Evolutionary conservation across 345 rosid species (phyloP), one percentile per base, ranked within the genome.

Genomic region (Acer campestre): DNA sequence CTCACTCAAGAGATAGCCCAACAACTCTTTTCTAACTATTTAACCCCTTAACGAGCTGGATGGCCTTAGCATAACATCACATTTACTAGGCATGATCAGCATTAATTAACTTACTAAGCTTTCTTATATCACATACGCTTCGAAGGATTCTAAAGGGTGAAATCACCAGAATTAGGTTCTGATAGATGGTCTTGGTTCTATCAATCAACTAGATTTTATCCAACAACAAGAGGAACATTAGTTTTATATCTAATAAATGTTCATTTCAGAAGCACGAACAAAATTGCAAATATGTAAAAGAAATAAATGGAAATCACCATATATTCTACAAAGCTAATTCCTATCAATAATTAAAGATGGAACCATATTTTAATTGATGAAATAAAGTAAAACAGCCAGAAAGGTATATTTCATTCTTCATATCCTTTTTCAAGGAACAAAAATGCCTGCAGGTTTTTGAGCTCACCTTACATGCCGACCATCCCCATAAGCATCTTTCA

Each of bases 401-500:
- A 63, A 16, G 29, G 7, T 16, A 74, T 16, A 12, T 3, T 42
- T 20, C 11, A 23, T 22, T 40, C 27, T 25, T 23, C 42, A 20
- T 18, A 70, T 55, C 53, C 2, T 17, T 65, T 22, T n/a, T n/a
- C 62, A 20, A 10, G 3, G 49, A 70, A 55, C 25, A 71, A 11
- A 31, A 53, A 10, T 68, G 20, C 67, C 35, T 0, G 18, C 22
- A 2, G 65, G 35, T 22, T 61, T 27, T 29, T 14, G 74, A n/a
- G 73, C 78, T 80, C 80, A 95, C 99, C 91, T 86, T 77, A 95
- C 98, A 85, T 95, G 99, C 2, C 97, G 90, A 65, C 99, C 98
- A 79, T 95, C 99, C n/a, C 99, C 97, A 77, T 93, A 90, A 75
- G 94, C 93, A 85, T 95, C 99, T 79, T 84, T 88, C 11, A 95